phyloP scores from a whole-genome alignment of 495 filamentous ascomycete genomes.

The Neurospora sp. region DNA sequence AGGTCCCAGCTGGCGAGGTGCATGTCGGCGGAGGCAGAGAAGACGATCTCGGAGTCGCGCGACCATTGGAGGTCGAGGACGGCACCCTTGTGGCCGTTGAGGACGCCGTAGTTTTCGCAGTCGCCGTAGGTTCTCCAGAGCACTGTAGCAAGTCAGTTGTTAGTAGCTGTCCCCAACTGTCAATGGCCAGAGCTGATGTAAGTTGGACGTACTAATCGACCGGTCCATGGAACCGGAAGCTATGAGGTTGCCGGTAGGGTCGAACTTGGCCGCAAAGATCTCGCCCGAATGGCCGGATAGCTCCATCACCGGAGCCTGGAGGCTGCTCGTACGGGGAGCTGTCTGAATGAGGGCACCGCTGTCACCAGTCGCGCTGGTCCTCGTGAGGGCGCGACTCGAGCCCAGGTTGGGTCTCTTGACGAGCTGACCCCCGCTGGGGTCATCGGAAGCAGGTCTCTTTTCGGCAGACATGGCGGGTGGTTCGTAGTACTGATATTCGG shows the following conservation, averaged over 20 bases:
- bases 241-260: constrained; percentile 75
- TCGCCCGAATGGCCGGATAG: constrained; percentile 71
- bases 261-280: constrained; percentile 84
- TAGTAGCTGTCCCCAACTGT: neutral
- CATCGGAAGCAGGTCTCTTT: constrained; percentile 76
- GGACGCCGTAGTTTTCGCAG: constrained; percentile 84
- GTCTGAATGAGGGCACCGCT: constrained; percentile 70
- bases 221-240: constrained; percentile 95
- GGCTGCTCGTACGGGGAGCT: constrained; percentile 67
- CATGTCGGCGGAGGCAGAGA: constrained; percentile 88
- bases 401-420: constrained; percentile 85
- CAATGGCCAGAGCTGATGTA: neutral
- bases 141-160: constrained; percentile 41
- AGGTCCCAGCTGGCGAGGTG: constrained; percentile 92
- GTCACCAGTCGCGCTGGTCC: constrained; percentile 56
- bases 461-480: constrained; percentile 60
- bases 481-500: no score
- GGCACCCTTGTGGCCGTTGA: constrained; percentile 82
- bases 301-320: constrained; percentile 93
- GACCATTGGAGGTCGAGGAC: constrained; percentile 94
- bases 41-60: constrained; percentile 80
- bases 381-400: constrained; percentile 47
- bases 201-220: constrained; percentile 58
- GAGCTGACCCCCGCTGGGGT: constrained; percentile 70
- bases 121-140: constrained; percentile 87